Base-by-base conservation (phyloP, 176 grass and related monocot genomes). In the Aegilops umbellulata region DNA sequence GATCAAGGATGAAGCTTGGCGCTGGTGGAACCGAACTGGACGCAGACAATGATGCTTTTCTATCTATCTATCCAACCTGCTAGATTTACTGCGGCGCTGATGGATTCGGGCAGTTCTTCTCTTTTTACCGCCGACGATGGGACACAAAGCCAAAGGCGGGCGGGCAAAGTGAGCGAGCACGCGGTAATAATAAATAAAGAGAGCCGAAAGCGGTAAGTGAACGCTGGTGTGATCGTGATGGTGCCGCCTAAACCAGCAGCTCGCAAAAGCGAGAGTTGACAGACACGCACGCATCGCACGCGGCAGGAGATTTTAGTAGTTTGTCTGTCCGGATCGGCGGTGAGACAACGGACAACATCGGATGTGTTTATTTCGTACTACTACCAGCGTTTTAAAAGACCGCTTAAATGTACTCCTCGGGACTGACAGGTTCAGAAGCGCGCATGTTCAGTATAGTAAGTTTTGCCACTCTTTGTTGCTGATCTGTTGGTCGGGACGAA, bases 71-170 rank as follows among this genome's bases (percentile, higher is more conserved):
- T 65, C 27, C 31, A 66, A 31, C 64, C 64, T 53, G 49, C 49
- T 31, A 66, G 64, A 66, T 66, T 66, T 66, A 66, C 64, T 7
- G 55, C 55, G 2, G 55, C 55, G 19, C 19, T 22, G 7, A 8
- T 58, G 7, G 55, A 58, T 58, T 22, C 17, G 53, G 7, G 2
- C 19, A 23, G 32, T 6, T 1, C 12, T 17, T 9, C 6, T 19
- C 2, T 6, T 66, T 46, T 74, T 31, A 73, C 57, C 4, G 44
- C 44, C 44, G 44, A 47, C 5, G 44, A 66, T 24, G 61, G 13
- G 63, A 82, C 47, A 62, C n/a, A 90, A 86, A 82, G 64, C 7
- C 30, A 72, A 90, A 77, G 22, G 12, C 1, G 4, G 46, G 14
- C 49, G 11, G 3, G 44, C 3, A 41, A 14, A 36, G 61, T 8